Evolutionary conservation across 2,329 filamentous ascomycete genomes (phyloP).

Genomic region (Botryotinia globosa): DNA sequence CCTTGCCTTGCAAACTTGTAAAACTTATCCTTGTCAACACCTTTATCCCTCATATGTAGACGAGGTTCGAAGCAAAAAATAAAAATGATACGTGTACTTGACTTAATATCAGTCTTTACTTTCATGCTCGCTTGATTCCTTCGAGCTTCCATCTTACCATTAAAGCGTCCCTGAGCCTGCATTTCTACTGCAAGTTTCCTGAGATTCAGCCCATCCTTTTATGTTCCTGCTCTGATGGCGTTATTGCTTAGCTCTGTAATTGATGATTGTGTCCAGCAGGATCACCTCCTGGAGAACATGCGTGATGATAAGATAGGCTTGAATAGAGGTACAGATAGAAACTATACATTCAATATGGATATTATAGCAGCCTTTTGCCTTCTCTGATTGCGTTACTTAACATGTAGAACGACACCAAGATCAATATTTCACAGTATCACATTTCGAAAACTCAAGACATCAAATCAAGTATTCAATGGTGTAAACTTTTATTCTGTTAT

Average conservation of each 20-base stretch:
- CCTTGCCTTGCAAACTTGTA: not conserved
- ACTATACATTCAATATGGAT: not conserved
- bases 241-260: not conserved
- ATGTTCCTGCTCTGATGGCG: not conserved
- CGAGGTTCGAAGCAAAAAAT: not conserved
- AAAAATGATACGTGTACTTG: not conserved
- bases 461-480: not conserved
- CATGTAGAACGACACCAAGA: not conserved
- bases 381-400: not conserved
- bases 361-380: not conserved
- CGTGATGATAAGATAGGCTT: not conserved
- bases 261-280: not conserved
- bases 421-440: not conserved
- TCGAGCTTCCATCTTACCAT: not conserved
- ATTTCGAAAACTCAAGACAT: not conserved
- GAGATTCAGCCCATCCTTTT: not conserved
- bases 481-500: constrained; percentile 1
- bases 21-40: not conserved
- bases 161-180: not conserved
- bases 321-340: too few relatives aligned
- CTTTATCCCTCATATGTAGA: not conserved
- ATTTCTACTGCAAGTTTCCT: not conserved
- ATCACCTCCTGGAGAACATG: not conserved
- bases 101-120: not conserved
- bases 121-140: not conserved